Evolutionary conservation across 768 basidiomycete genomes (phyloP), one percentile per base, ranked within the genome.

Genomic region (Naganishia onofrii): DNA sequence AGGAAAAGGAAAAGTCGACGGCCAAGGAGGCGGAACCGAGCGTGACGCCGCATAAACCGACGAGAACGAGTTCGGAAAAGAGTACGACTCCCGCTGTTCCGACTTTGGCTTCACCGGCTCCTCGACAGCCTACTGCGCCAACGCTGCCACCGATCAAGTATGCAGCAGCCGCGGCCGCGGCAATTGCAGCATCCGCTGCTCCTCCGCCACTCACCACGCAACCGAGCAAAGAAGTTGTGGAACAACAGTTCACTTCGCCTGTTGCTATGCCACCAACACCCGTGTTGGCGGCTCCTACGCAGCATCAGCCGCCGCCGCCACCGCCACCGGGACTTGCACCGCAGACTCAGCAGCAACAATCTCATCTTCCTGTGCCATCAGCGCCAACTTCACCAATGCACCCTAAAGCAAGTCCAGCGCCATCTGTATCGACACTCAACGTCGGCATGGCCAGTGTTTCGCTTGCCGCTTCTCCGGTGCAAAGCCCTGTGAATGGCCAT

Each of bases 81-180:
- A 66, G 63, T 48, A 15, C 55, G 46, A 51, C 54, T 48, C 46
- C 60, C 4, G 70, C 72, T 1, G 32, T 42, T 42, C 42, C 48
- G 46, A 53, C 65, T 9, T 21, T 64, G 23, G 55, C 31, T 17
- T 69, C 60, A 19, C 46, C 70, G 23, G 71, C 66, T 2, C 52
- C 76, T 0, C 66, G 72, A 42, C 69, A 66, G 58, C 23, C 69
- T 21, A 38, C 76, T 21, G 71, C 75, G 5, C 68, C 78, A 4
- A 67, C 80, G 26, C 80, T 91, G 68, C 90, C 92, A 53, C 90
- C 92, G 15, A 90, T 94, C 77, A 85, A 90, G 60, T 96, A 96
- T 78, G 89, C 95, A 36, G 87, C 92, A n/a, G 93, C 92, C 0
- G 94, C 93, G 2, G 93, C 92, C 0, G 86, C 86, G 7, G 86